Base-by-base conservation (phyloP, 208 protist genomes). In the Phytomonas sp. region DNA sequence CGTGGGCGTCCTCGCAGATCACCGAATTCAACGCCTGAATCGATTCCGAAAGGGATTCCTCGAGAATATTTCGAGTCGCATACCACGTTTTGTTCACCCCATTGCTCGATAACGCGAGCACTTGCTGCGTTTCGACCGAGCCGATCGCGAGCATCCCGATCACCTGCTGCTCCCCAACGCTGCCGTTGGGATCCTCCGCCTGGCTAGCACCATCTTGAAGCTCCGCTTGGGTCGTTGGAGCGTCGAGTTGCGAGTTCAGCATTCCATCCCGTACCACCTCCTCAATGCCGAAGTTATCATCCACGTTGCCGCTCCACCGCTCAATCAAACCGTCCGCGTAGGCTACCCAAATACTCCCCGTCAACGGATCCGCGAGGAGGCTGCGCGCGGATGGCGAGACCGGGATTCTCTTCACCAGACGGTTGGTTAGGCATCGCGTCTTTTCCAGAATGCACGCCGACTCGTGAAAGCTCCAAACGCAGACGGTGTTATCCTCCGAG, bases 71-170 rank as follows among this genome's bases (percentile, higher is more conserved):
- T 59, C 77, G 72, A 60, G 89, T 84, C 26, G 75, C 79, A 75
- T 88, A 92, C 90, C 92, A 97, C 5, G 94, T 80, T 66, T 89
- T 94, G 76, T 94, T 97, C 7, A 91, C 74, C 23, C 88, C 88
- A 73, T 93, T 93, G 77, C 86, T 95, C 23, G 88, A 88, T 9
- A 97, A 68, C 13, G 85, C 83, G 13, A 94, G 74, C 46, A 94
- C 81, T 72, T 92, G 82, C 71, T 94, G 77, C 37, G 88, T 92
- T 66, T 94, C 87, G 43, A 88, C 81, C 13, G 82, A 78, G 26
- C 77, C 70, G 9, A 94, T 62, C 17, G 78, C 78, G 40, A 85
- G 74, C 4, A 93, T 60, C 0, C 75, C 60, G 2, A 80, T 34
- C 43, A 92, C 76, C 26, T 67, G 7, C 7, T 67, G 26, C 26